Percentiles rank a stretch among this genome's conserved stretches.
phyloP scores from a whole-genome alignment of 129 eudicot species.

The Solidago caesia region DNA sequence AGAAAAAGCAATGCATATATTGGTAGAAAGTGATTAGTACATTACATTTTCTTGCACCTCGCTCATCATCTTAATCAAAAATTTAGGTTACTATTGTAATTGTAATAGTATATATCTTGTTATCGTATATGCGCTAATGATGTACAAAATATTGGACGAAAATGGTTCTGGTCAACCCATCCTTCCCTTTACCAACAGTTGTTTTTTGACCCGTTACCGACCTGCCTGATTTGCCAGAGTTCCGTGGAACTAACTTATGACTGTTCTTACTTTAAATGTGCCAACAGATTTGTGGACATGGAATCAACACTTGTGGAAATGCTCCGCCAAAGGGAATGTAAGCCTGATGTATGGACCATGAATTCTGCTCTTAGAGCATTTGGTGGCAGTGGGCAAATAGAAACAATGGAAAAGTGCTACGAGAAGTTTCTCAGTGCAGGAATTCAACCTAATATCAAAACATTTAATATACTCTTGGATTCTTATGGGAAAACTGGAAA shows the following conservation, averaged over 20 bases:
- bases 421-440: conserved; percentile 85
- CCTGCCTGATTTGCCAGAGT: not conserved
- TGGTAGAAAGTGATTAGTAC: not conserved
- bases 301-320: conserved; percentile 81
- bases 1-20: not conserved
- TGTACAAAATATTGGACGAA: not conserved
- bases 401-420: conserved; percentile 93
- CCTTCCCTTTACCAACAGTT: not conserved
- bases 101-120: no score
- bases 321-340: conserved; percentile 66
- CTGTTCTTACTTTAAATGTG: conserved; percentile 16
- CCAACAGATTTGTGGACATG: conserved; percentile 68
- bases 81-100: not conserved
- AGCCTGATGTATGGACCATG: conserved; percentile 98
- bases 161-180: not conserved
- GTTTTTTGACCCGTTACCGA: conserved; percentile 2
- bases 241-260: conserved; percentile 6
- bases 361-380: conserved; percentile 90
- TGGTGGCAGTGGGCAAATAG: conserved; percentile 96
- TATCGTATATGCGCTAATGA: no score
- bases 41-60: not conserved
- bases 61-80: not conserved
- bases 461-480: conserved; percentile 85
- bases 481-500: conserved; percentile 84
- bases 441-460: conserved; percentile 75